Evolutionary conservation across 495 filamentous ascomycete species (phyloP), one percentile per base, ranked within the genome.

Genomic region (Cenococcum geophilum): DNA sequence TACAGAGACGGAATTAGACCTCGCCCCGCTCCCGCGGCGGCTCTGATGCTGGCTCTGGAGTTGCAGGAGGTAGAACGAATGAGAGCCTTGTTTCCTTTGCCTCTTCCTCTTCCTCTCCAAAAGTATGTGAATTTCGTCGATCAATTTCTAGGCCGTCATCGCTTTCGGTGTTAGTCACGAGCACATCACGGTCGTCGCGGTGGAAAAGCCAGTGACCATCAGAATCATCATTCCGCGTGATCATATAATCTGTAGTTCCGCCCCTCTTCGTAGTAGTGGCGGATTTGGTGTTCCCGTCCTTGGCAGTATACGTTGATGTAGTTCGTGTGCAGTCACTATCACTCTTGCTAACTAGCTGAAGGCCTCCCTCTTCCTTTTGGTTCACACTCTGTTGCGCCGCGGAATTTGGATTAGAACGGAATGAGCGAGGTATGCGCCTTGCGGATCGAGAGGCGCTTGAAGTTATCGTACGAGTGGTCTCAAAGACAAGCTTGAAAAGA

Each of bases 401-500:
- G 8, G 49, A 52, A 9, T 23, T 32, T 16, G 49, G 49, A 20
- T 16, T 16, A 8, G 20, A 25, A 20, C 49, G 49, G 49, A 52
- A 52, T 18, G 49, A 32, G 6, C 49, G 49, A 6, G 49, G 25
- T 16, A 52, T 27, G 18, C 49, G 49, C 22, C 25, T 52, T 14
- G 49, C 16, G 6, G 25, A 25, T 6, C 25, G 49, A 1, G 49
- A 52, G 8, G 49, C 49, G 22, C 20, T 25, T 23, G 22, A 8
- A 16, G 49, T 52, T 18, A 52, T 6, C 1, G 21, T 23, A n/a
- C 52, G 61, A 25, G 62, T 58, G 23, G 9, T 61, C 6, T 4
- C 40, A 50, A 62, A 27, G 36, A 62, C 47, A 5, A 21, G 4
- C 45, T 57, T 68, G 57, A 72, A 63, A 27, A 70, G 61, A 10